Base-by-base conservation (phyloP, 1,139 yeast genomes). In the Geotrichum histeridarum region DNA sequence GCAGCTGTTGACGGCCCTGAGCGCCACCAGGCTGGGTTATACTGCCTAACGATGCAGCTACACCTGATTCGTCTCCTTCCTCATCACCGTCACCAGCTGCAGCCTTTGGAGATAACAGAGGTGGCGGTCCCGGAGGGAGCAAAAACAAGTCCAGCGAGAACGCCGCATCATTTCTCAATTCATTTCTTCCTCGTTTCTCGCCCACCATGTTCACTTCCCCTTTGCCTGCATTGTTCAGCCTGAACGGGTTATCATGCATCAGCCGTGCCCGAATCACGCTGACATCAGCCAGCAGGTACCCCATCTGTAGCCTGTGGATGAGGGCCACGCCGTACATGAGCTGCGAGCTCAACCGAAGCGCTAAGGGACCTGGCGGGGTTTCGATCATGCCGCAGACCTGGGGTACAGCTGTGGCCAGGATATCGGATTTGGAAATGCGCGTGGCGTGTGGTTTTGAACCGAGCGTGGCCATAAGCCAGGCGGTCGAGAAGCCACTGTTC, bases 401-500 rank as follows among this genome's bases (percentile, higher is more conserved):
- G 7, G 50, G 27, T 8, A 55, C 52, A n/a, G 51, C 49, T 1
- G 57, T 55, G 31, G 42, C 35, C 39, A 48, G 30, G 27, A 55
- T 51, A 4, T 52, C 55, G 9, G 14, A 14, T 31, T 52, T 52
- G 32, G 39, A 48, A 15, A 42, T 17, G n/a, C 38, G 45, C 14
- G 14, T 14, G 48, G 31, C 33, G 4, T 37, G 14, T 7, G 54
- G 55, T 43, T 46, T 55, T 12, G 47, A 18, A 9, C 55, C 55
- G 4, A 55, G 54, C 15, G 55, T 51, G 14, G 57, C 53, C 54
- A 55, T 55, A 14, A 52, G 44, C 57, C 57, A 55, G 11, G 52
- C 50, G 4, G 52, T 52, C 12, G 57, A 48, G n/a, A 55, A 49
- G n/a, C 57, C 54, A 11, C 54, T 51, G 30, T 42, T 49, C 27